These are phyloP conservation scores for Barbarea vulgaris DNA, from an alignment of 345 rosid genomes.

Conservation along the genomic window DNA sequence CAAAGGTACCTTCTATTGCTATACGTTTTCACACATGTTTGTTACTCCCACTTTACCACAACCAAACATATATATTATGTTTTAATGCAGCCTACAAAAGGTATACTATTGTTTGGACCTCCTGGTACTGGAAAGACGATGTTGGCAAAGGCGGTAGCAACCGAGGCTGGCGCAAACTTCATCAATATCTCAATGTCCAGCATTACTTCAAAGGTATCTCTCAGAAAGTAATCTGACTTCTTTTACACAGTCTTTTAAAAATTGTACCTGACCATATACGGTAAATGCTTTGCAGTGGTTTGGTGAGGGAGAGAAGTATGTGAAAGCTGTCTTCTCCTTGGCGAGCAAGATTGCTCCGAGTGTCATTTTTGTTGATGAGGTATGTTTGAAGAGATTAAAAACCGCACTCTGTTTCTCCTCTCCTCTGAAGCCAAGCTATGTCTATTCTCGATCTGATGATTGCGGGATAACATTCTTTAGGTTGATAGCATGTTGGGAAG, in stretches of 20 bases:
- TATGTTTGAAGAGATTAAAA: slow-evolving; percentile 38
- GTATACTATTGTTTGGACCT: slow-evolving; percentile 96
- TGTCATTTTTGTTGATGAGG: slow-evolving; percentile 98
- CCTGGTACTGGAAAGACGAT: slow-evolving; percentile 99
- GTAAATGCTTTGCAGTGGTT: slow-evolving; percentile 78
- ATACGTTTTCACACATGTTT: background rate
- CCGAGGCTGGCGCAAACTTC: slow-evolving; percentile 98
- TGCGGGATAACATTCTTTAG: slow-evolving; percentile 41
- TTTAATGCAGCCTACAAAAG: slow-evolving; percentile 85
- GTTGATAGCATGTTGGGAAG: slow-evolving; percentile 99
- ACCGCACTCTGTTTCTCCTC: background rate
- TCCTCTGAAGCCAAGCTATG: background rate
- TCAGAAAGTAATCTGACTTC: background rate
- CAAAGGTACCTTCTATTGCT: slow-evolving; percentile 59
- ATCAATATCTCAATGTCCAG: slow-evolving; percentile 99
- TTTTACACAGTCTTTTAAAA: background rate
- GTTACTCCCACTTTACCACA: slow-evolving; percentile 3
- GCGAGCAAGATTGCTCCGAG: slow-evolving; percentile 99
- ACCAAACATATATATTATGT: slow-evolving; percentile 4
- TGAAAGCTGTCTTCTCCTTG: slow-evolving; percentile 95
- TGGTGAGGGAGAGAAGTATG: slow-evolving; percentile 99
- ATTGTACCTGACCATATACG: slow-evolving; percentile 10
- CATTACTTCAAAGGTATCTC: slow-evolving; percentile 91
- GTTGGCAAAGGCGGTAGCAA: slow-evolving; percentile 99
- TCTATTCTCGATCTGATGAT: slow-evolving; percentile 1